These are phyloP conservation scores for Astrothelium macrocarpum DNA, from an alignment of 495 filamentous ascomycete species.

Conservation along the genomic window DNA sequence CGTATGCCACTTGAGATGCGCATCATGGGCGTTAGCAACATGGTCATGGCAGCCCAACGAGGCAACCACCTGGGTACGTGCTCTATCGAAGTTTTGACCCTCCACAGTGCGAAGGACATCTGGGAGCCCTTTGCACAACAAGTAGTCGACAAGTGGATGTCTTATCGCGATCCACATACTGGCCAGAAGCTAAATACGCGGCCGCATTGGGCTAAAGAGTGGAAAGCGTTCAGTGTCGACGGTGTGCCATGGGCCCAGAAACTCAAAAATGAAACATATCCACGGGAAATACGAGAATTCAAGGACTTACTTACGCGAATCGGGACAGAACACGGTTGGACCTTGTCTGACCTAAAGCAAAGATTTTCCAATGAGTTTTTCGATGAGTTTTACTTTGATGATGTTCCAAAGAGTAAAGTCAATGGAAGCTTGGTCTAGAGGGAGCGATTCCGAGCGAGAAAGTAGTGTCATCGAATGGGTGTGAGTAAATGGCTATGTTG, in stretches of 20 bases:
- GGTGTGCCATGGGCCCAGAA: slow-evolving; percentile 30
- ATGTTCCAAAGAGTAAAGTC: too few relatives aligned
- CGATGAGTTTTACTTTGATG: slow-evolving; percentile 30
- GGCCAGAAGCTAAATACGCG: slow-evolving; percentile 26
- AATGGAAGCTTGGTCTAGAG: too few relatives aligned
- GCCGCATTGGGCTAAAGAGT: slow-evolving; percentile 50
- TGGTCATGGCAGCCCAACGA: slow-evolving; percentile 45
- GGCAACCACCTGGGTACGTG: slow-evolving; percentile 40
- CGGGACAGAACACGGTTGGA: slow-evolving; percentile 40
- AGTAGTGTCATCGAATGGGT: too few relatives aligned
- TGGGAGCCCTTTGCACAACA: slow-evolving; percentile 40
- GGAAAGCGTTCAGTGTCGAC: slow-evolving; percentile 29
- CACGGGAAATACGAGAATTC: slow-evolving; percentile 38
- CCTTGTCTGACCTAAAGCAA: slow-evolving; percentile 33
- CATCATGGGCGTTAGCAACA: slow-evolving; percentile 41
- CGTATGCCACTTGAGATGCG: slow-evolving; percentile 45
- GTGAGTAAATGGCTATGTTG: too few relatives aligned
- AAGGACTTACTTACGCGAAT: slow-evolving; percentile 32
- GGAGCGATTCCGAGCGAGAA: too few relatives aligned
- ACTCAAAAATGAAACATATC: slow-evolving; percentile 38
- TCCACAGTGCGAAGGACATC: slow-evolving; percentile 34
- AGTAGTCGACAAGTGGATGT: slow-evolving; percentile 40
- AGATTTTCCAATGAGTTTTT: slow-evolving; percentile 38
- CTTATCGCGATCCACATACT: slow-evolving; percentile 29
- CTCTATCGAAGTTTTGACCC: slow-evolving; percentile 42